phyloP scores from a whole-genome alignment of 257 asterid species.

The Leptodermis oblonga region DNA sequence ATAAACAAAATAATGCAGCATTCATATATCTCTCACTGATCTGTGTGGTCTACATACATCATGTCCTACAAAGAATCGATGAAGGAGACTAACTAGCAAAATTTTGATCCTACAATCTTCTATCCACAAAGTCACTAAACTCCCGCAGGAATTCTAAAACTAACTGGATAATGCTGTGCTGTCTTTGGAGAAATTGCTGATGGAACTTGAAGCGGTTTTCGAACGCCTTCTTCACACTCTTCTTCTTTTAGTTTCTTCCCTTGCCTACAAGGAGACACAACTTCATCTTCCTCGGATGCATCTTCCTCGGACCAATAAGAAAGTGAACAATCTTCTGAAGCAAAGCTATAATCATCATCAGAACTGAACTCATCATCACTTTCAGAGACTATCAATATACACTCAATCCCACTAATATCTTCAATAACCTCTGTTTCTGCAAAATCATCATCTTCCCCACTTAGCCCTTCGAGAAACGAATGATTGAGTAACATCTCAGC shows the following conservation, averaged over 20 bases:
- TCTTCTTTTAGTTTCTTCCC: slow-evolving; percentile 30
- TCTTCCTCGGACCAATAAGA: slow-evolving; percentile 53
- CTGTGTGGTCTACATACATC: slow-evolving; percentile 4
- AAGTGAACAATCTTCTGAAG: slow-evolving; percentile 38
- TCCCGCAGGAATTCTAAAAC: slow-evolving; percentile 54
- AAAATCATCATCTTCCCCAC: slow-evolving; percentile 25
- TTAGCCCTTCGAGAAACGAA: slow-evolving; percentile 49
- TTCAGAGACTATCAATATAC: slow-evolving; percentile 45
- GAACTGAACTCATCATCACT: slow-evolving; percentile 39
- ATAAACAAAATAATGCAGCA: slow-evolving; percentile 14
- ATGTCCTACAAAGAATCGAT: slow-evolving; percentile 13
- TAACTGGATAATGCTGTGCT: slow-evolving; percentile 36
- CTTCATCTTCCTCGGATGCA: slow-evolving; percentile 29
- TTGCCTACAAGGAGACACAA: slow-evolving; percentile 28
- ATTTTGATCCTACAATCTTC: slow-evolving; percentile 28
- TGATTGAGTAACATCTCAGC: slow-evolving; percentile 75
- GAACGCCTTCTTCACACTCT: slow-evolving; percentile 18
- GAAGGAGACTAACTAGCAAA: slow-evolving; percentile 9
- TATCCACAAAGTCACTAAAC: slow-evolving; percentile 31
- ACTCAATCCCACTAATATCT: slow-evolving; percentile 45
- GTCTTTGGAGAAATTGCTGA: slow-evolving; percentile 20
- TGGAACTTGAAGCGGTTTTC: slow-evolving; percentile 27
- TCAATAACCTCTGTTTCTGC: slow-evolving; percentile 41
- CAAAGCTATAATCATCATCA: slow-evolving; percentile 35
- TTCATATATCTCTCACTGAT: background rate